These are phyloP conservation scores for Stachybotrys chartarum DNA, from an alignment of 2,329 filamentous ascomycete genomes.

Conservation along the genomic window DNA sequence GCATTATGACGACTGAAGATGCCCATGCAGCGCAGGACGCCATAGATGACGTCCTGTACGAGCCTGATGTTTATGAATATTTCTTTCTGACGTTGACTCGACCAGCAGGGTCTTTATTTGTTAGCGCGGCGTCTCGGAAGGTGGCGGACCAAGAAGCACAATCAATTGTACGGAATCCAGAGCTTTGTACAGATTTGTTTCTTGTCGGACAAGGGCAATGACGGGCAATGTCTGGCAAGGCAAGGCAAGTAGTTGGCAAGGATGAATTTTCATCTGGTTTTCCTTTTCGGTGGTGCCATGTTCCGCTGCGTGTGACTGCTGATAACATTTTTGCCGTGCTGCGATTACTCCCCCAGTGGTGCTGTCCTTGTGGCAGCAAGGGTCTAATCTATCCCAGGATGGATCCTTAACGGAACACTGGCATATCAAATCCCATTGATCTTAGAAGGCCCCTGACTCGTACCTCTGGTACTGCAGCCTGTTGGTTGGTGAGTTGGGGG, in stretches of 20 bases:
- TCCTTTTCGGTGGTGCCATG: not conserved
- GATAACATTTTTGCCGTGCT: not conserved
- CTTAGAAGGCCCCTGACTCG: conserved; percentile 30
- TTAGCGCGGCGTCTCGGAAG: conserved; percentile 29
- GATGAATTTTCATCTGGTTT: not conserved
- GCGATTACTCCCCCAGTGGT: conserved; percentile 50
- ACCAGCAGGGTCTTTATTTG: conserved; percentile 5
- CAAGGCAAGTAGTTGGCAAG: conserved; percentile 11
- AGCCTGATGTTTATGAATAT: not conserved
- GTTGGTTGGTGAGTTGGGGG: conserved; percentile 24
- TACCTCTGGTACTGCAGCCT: conserved; percentile 14
- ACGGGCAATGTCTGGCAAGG: not conserved
- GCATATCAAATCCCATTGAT: conserved; percentile 43
- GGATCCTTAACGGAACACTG: conserved; percentile 79
- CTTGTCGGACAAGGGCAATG: not conserved
- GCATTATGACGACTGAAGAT: conserved; percentile 48
- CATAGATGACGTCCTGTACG: not conserved
- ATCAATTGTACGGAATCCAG: not conserved
- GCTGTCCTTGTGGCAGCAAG: conserved; percentile 68
- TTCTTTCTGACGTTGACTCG: not conserved
- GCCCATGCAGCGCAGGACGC: not conserved
- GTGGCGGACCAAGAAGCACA: conserved; percentile 1
- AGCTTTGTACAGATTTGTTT: not conserved
- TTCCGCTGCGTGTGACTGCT: not conserved
- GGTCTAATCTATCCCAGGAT: conserved; percentile 60